Base-by-base conservation (phyloP, 2,329 filamentous ascomycete genomes). In the Alternaria infectoria region DNA sequence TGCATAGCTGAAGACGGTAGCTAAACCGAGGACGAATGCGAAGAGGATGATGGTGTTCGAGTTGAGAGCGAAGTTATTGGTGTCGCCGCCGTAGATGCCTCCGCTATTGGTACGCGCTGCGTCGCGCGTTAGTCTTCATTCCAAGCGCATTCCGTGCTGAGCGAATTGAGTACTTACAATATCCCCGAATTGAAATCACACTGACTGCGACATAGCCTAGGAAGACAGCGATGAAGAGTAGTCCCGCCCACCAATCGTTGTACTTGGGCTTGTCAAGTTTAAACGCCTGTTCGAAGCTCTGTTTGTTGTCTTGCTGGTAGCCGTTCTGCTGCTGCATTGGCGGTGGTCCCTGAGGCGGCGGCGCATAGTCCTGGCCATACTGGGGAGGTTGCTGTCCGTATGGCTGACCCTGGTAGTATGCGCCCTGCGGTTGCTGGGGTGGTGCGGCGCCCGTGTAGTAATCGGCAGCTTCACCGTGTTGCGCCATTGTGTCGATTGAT, bases 1-100 rank as follows among this genome's bases (percentile, higher is more conserved):
- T 21, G 82, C 84, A 74, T 89, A 91, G 36, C 92, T 94, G 45
- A 97, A 83, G 2, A 92, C 85, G 21, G 94, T 85, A 6, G 93
- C 91, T 43, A 93, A 85, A 15, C 83, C 87, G 8, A 97, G 85
- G 8, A 92, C 88, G 77, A 96, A 94, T 32, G 88, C 86, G 79
- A 98, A 97, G 15, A 97, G 86, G 44, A 97, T 88, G 44, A 97
- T 85, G 0, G 93, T 97, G 79, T 96, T 96, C 50, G 91, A 93
- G 74, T 92, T 88, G 62, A 97, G 86, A 3, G 86, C 86, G 71
- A 90, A 93, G 55, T 84, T 84, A 71, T 92, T 92, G 28, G 79
- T 62, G 23, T 58, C 73, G 50, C 87, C 85, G 69, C 86, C 86
- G 76, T 96, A 94, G 76, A 97, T 93, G 13, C 91, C 91, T 64